Conservation (phyloP, 805 yeast species). For the Hanseniaspora clermontiae region DNA sequence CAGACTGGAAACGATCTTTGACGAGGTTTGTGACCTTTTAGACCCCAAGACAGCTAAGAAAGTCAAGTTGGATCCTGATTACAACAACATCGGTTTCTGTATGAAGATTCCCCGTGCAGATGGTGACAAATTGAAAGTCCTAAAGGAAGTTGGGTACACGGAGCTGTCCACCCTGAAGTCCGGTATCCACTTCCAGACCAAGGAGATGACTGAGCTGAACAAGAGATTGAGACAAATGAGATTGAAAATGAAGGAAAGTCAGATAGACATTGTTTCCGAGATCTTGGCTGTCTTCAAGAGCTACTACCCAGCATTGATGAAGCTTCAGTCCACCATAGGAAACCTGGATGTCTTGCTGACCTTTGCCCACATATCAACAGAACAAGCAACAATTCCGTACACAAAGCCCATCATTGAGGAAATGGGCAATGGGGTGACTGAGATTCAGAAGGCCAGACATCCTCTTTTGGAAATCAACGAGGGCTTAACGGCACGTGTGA, state of each 20-base stretch:
- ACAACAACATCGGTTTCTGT: slow-evolving; percentile 76
- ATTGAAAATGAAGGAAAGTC: slow-evolving; percentile 59
- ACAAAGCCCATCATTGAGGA: slow-evolving; percentile 59
- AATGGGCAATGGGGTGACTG: slow-evolving; percentile 32
- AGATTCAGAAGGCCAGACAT: slow-evolving; percentile 62
- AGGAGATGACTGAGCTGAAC: slow-evolving; percentile 46
- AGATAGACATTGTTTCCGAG: slow-evolving; percentile 66
- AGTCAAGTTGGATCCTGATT: slow-evolving; percentile 78
- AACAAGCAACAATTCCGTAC: slow-evolving; percentile 65
- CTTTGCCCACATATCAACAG: slow-evolving; percentile 72
- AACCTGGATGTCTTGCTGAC: slow-evolving; percentile 72
- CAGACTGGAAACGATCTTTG: slow-evolving; percentile 49
- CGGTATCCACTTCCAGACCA: slow-evolving; percentile 83
- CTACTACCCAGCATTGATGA: slow-evolving; percentile 64
- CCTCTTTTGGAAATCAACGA: slow-evolving; percentile 92
- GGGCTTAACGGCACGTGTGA: slow-evolving; percentile 55
- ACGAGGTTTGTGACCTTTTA: slow-evolving; percentile 57
- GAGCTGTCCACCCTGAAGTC: slow-evolving; percentile 90
- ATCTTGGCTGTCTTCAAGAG: slow-evolving; percentile 71
- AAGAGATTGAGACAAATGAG: slow-evolving; percentile 46
- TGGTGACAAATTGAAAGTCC: slow-evolving; percentile 61
- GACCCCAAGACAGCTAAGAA: slow-evolving; percentile 77
- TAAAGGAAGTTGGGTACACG: slow-evolving; percentile 37
- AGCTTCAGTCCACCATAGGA: slow-evolving; percentile 50
- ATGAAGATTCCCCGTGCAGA: slow-evolving; percentile 84